Conservation (phyloP, 345 rosid genomes). For the Brassica napus region Da-Ae NC_063440.1:16088501-16089000, state of each 20-base stretch:
- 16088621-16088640: not conserved
- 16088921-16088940: too few relatives aligned
- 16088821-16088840: not conserved
- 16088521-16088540: not conserved
- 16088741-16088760: not conserved
- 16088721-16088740: not conserved
- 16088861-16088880: not conserved
- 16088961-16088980: too few relatives aligned
- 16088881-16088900: not conserved
- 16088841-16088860: not conserved
- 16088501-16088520: not conserved
- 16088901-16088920: not conserved
- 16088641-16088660: not conserved
- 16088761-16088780: not conserved
- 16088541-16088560: not conserved
- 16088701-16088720: not conserved
- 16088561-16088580: not conserved
- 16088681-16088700: not conserved
- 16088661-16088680: not conserved
- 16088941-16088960: too few relatives aligned
- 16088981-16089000: not conserved
- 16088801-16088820: not conserved
- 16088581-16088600: not conserved
- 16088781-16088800: not conserved
- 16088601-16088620: not conserved